Evolutionary conservation across 768 basidiomycete species (phyloP).

Genomic region (Epithele typhae): DNA sequence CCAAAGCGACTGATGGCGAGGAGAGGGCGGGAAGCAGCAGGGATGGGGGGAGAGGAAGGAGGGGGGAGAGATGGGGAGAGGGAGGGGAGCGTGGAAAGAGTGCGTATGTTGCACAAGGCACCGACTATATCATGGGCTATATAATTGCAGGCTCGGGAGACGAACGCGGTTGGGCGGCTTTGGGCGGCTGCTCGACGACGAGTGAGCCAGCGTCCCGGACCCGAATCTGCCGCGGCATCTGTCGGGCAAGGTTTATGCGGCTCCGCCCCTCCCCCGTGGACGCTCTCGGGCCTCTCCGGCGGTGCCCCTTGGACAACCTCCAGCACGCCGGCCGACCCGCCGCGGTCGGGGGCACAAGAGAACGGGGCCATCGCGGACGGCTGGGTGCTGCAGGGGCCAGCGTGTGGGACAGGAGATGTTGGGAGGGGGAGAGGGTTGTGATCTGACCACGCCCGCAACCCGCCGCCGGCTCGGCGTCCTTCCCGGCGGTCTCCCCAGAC

Average conservation of each 20-base stretch:
- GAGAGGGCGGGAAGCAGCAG: not conserved
- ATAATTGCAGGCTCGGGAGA: constrained; percentile 1
- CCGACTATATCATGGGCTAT: not conserved
- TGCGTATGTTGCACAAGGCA: not conserved
- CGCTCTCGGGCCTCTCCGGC: not conserved
- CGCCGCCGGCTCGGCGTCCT: too few species aligned
- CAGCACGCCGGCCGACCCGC: too few species aligned
- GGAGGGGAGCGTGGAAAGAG: not conserved
- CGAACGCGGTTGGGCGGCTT: not conserved
- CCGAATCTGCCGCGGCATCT: not conserved
- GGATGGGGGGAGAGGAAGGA: constrained; percentile 4
- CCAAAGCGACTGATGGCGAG: not conserved
- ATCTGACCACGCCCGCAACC: too few species aligned
- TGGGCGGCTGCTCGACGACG: not conserved
- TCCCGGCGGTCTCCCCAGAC: constrained; percentile 1
- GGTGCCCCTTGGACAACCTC: too few species aligned
- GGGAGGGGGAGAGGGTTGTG: too few species aligned
- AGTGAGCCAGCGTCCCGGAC: too few species aligned
- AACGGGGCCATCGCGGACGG: too few species aligned
- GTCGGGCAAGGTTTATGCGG: too few species aligned
- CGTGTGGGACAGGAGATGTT: too few species aligned
- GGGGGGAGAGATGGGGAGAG: constrained; percentile 5
- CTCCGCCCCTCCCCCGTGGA: not conserved
- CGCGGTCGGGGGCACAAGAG: too few species aligned
- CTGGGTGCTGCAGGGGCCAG: too few species aligned